Percentiles rank a stretch among this genome's conserved stretches.
phyloP scores from a whole-genome alignment of 371 early-diverging fungal genomes.

The Synchytrium microbalum region DNA sequence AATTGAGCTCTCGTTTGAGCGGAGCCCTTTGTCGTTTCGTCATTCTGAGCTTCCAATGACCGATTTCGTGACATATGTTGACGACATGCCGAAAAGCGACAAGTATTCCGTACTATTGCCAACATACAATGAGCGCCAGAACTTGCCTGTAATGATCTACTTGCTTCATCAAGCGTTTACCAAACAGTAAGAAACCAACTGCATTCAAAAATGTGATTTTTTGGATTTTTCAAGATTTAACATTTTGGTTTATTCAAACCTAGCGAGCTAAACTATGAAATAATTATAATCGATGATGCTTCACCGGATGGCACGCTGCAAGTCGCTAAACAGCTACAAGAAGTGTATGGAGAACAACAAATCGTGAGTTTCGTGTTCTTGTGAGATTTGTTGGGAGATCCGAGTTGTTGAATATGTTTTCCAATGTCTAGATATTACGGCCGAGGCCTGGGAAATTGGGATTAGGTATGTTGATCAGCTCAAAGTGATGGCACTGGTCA shows the following conservation, averaged over 20 bases:
- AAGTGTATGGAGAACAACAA: slow-evolving; percentile 75
- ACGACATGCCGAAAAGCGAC: neutral
- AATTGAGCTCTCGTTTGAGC: too few species aligned
- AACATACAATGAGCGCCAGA: slow-evolving; percentile 98
- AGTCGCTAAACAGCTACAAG: slow-evolving; percentile 80
- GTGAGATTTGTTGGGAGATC: neutral
- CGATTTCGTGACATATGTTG: too few species aligned
- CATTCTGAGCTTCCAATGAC: too few species aligned
- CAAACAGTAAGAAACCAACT: slow-evolving; percentile 50
- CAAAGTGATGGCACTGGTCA: neutral
- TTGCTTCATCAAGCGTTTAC: slow-evolving; percentile 80
- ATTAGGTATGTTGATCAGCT: slow-evolving; percentile 39
- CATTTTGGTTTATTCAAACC: slow-evolving; percentile 16
- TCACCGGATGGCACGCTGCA: slow-evolving; percentile 98
- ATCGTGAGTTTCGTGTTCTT: slow-evolving; percentile 56
- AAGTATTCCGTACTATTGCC: slow-evolving; percentile 91
- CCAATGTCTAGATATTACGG: slow-evolving; percentile 65
- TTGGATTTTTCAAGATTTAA: neutral
- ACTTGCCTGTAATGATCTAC: slow-evolving; percentile 91
- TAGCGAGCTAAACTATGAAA: slow-evolving; percentile 80
- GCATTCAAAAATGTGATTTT: slow-evolving; percentile 2
- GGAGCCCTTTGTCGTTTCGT: too few species aligned
- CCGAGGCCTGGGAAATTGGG: slow-evolving; percentile 96
- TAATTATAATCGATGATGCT: slow-evolving; percentile 97
- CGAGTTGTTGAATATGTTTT: too few species aligned